These are phyloP conservation scores for Ganoderma multipileum DNA, from an alignment of 1,284 basidiomycete genomes.

Conservation along the genomic window DNA sequence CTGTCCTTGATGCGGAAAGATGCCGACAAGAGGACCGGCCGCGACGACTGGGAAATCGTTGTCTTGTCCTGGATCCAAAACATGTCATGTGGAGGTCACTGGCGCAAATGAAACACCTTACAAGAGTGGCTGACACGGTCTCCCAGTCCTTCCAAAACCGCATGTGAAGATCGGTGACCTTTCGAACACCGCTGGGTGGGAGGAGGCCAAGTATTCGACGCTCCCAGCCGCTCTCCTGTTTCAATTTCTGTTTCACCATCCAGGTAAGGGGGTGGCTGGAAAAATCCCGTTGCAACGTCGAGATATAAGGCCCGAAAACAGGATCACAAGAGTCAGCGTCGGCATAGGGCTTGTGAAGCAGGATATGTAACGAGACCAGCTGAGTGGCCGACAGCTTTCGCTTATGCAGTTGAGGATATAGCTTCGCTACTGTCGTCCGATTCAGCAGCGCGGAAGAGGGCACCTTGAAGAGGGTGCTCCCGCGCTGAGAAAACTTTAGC, in stretches of 20 bases:
- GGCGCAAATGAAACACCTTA: conserved; percentile 38
- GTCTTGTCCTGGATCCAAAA: conserved; percentile 16
- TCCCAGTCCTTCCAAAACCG: conserved; percentile 70
- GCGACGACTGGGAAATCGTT: conserved; percentile 16
- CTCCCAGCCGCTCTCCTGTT: conserved; percentile 29
- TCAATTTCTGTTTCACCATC: conserved; percentile 49
- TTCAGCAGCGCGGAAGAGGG: conserved; percentile 78
- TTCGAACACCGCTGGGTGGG: conserved; percentile 44
- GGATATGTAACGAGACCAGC: conserved; percentile 56
- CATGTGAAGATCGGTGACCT: conserved; percentile 28
- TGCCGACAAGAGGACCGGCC: conserved; percentile 6
- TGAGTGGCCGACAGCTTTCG: conserved; percentile 60
- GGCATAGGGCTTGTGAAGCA: conserved; percentile 42
- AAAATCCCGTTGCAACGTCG: conserved; percentile 74
- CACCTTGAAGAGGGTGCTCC: conserved; percentile 66
- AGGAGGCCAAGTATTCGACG: conserved; percentile 48
- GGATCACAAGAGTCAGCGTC: conserved; percentile 55
- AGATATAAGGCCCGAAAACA: conserved; percentile 79
- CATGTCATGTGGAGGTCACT: conserved; percentile 5
- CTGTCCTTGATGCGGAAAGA: conserved; percentile 12
- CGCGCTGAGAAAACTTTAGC: conserved; percentile 46
- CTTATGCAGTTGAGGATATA: conserved; percentile 51
- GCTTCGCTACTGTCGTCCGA: conserved; percentile 60
- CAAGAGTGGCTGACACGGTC: conserved; percentile 55
- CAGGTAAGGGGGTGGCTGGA: conserved; percentile 79